Conservation (phyloP, 495 filamentous ascomycete genomes). For the Viridothelium virens region DNA sequence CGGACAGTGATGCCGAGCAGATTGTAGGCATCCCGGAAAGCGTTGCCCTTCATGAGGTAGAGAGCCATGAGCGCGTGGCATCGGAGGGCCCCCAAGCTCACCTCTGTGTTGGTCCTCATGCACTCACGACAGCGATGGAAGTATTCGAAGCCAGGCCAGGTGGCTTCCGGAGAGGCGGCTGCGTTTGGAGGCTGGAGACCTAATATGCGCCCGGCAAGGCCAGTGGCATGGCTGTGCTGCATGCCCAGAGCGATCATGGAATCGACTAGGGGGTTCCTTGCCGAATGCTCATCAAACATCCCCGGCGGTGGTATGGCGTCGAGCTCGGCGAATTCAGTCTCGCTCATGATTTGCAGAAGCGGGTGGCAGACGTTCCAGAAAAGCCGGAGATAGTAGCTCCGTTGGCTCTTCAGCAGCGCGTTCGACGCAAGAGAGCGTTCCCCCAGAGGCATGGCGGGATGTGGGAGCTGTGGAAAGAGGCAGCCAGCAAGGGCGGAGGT, state of each 20-base stretch:
- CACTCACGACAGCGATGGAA: constrained; percentile 8
- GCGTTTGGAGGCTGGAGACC: constrained; percentile 1
- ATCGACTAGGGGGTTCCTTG: constrained; percentile 5
- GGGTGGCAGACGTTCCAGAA: constrained; percentile 8
- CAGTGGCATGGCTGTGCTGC: constrained; percentile 10
- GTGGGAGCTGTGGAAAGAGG: constrained; percentile 2
- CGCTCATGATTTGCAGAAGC: constrained; percentile 7
- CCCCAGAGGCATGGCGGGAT: constrained; percentile 4
- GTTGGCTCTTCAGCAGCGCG: constrained; percentile 8
- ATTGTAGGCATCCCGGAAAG: constrained; percentile 10
- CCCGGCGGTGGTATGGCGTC: background rate
- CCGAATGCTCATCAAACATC: constrained; percentile 9
- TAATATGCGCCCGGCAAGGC: constrained; percentile 7
- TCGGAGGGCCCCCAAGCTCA: background rate
- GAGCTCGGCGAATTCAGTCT: constrained; percentile 8
- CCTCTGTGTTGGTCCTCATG: constrained; percentile 7
- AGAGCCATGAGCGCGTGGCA: constrained; percentile 7
- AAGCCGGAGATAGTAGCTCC: constrained; percentile 9
- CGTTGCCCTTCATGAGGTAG: constrained; percentile 8
- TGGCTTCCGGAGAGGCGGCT: constrained; percentile 6
- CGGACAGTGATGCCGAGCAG: constrained; percentile 8
- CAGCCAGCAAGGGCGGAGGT: constrained; percentile 5
- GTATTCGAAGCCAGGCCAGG: constrained; percentile 8
- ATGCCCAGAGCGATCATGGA: constrained; percentile 9
- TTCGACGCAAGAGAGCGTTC: constrained; percentile 6